Percentiles rank a stretch among this genome's conserved stretches.
These are phyloP conservation scores for Hypoxylon sp. DNA, from an alignment of 2,329 filamentous ascomycete genomes.

Conservation along the genomic window DNA sequence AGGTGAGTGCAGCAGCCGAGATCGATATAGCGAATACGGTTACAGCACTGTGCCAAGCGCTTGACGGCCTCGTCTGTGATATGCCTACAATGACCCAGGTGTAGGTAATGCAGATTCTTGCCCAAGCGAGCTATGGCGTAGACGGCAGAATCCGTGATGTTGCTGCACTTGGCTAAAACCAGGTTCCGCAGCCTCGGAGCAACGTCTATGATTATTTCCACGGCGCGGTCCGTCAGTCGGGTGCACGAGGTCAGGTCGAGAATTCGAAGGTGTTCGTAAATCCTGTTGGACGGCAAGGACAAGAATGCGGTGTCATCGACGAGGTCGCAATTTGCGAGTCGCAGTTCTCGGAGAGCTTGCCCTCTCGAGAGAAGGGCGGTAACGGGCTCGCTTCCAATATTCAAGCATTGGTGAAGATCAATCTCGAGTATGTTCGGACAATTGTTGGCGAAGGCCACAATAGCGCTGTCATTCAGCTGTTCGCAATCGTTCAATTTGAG, in stretches of 20 bases:
- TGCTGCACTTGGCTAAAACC: slow-evolving; percentile 92
- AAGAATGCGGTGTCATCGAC: slow-evolving; percentile 92
- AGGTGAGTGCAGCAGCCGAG: slow-evolving; percentile 92
- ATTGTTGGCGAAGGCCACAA: slow-evolving; percentile 86
- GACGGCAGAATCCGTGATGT: slow-evolving; percentile 91
- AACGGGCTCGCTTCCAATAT: slow-evolving; percentile 85
- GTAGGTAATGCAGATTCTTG: slow-evolving; percentile 97
- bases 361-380: slow-evolving; percentile 83
- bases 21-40: slow-evolving; percentile 96
- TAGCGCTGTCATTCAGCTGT: slow-evolving; percentile 85
- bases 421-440: slow-evolving; percentile 97
- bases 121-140: slow-evolving; percentile 88
- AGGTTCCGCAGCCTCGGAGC: slow-evolving; percentile 92
- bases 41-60: slow-evolving; percentile 85
- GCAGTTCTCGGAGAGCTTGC: slow-evolving; percentile 87
- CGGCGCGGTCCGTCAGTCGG: slow-evolving; percentile 85
- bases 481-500: slow-evolving; percentile 93
- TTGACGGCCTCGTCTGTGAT: slow-evolving; percentile 93
- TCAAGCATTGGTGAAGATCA: slow-evolving; percentile 86
- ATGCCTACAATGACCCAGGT: slow-evolving; percentile 90
- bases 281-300: slow-evolving; percentile 74
- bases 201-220: slow-evolving; percentile 86
- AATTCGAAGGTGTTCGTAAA: slow-evolving; percentile 90
- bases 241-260: slow-evolving; percentile 92
- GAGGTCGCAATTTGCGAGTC: slow-evolving; percentile 85